Conservation (phyloP, 805 yeast species). For the Wickerhamomyces queroliae region DNA sequence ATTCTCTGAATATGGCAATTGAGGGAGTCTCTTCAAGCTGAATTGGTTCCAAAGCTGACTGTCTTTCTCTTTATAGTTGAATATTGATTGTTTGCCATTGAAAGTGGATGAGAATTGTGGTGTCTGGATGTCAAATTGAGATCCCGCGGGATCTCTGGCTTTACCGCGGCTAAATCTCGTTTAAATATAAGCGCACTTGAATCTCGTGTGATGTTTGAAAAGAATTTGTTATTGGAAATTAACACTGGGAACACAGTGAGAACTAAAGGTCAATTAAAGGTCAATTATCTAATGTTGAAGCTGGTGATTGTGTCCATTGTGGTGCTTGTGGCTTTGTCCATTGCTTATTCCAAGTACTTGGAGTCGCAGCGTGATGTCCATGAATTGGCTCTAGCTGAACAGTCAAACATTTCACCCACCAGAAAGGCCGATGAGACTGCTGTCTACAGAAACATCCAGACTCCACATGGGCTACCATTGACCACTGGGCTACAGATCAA, state of each 20-base stretch:
- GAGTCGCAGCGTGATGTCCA: constrained; percentile 45
- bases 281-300: neutral
- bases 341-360: constrained; percentile 18
- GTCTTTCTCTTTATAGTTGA: neutral
- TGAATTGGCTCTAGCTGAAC: constrained; percentile 52
- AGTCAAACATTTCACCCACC: constrained; percentile 59
- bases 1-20: neutral
- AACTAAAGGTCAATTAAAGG: neutral
- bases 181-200: too few species aligned
- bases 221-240: neutral
- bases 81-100: neutral
- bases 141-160: too few species aligned
- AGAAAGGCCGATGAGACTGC: constrained; percentile 70
- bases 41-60: too few species aligned
- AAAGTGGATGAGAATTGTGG: too few species aligned
- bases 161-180: too few species aligned
- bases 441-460: constrained; percentile 64
- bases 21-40: too few species aligned
- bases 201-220: neutral
- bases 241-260: neutral
- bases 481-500: constrained; percentile 65
- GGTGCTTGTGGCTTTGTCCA: neutral
- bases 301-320: neutral
- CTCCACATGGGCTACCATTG: constrained; percentile 67
- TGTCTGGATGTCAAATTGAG: too few species aligned